Conservation (phyloP, 345 rosid species). For the Euclidium syriacum region DNA sequence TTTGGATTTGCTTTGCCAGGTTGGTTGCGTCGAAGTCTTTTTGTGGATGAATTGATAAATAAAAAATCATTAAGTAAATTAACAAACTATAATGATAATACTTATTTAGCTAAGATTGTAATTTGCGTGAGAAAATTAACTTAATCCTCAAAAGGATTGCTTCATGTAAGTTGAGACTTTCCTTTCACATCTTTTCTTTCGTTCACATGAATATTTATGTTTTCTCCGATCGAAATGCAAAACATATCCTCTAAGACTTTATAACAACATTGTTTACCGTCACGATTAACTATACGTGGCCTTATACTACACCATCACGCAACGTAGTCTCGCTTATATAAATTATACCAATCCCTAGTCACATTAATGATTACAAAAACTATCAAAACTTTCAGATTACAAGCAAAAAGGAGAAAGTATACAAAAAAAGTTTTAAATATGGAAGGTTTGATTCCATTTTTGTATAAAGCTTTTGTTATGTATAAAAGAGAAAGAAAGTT, state of each 20-base stretch:
- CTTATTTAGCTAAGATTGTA: background rate
- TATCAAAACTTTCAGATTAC: too few relatives aligned
- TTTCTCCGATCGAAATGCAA: background rate
- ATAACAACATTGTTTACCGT: background rate
- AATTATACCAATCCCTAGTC: background rate
- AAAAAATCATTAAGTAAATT: too few relatives aligned
- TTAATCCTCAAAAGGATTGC: background rate
- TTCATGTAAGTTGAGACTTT: background rate
- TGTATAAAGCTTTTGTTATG: background rate
- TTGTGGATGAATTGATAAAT: too few relatives aligned
- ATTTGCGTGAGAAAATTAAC: too few relatives aligned
- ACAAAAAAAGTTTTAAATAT: background rate
- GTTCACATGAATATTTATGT: background rate
- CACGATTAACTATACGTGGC: background rate
- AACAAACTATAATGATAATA: too few relatives aligned
- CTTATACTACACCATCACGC: background rate
- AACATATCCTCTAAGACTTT: background rate
- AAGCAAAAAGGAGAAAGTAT: background rate
- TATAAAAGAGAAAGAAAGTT: background rate
- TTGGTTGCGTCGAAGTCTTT: too few relatives aligned
- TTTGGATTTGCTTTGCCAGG: too few relatives aligned
- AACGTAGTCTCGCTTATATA: background rate
- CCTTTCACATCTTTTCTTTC: background rate
- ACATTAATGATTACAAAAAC: background rate
- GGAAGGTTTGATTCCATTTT: background rate